phyloP scores from a whole-genome alignment of 768 basidiomycete genomes.

The Lactifluus volemus region DNA sequence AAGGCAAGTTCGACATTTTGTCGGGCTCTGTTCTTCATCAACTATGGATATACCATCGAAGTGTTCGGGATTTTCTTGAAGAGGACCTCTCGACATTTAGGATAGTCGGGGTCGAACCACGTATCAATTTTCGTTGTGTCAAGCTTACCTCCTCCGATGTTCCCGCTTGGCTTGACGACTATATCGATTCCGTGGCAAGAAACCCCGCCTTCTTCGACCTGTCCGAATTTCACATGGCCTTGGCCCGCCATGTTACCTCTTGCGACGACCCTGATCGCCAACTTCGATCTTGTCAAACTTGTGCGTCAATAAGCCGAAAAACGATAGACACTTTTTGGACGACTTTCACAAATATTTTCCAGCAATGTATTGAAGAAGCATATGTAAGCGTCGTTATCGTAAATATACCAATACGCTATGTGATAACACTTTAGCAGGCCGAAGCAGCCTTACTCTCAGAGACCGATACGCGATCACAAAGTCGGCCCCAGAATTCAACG shows the following conservation, averaged over 20 bases:
- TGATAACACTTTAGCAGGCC: neutral
- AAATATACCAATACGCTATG: neutral
- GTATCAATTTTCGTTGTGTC: neutral
- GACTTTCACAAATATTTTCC: neutral
- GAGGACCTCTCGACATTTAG: neutral
- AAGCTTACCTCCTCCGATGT: neutral
- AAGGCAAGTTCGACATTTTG: neutral
- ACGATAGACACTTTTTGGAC: slow-evolving; percentile 3
- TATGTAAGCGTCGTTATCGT: neutral
- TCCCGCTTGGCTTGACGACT: slow-evolving; percentile 1
- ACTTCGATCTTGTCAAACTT: neutral
- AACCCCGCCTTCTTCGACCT: neutral
- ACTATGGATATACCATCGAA: slow-evolving; percentile 5
- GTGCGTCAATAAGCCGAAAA: neutral
- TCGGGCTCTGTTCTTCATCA: slow-evolving; percentile 1
- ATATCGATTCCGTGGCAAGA: neutral
- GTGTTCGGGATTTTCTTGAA: neutral
- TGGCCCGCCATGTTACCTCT: neutral
- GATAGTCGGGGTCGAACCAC: neutral
- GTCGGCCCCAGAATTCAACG: neutral
- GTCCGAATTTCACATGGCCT: slow-evolving; percentile 3
- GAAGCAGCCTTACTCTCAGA: neutral
- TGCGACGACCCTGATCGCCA: neutral
- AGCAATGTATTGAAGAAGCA: neutral
- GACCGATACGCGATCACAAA: neutral